A percentile compares a stretch with the other conserved stretches of the same genome.
Conservation (phyloP, 371 early-diverging fungal genomes). For the Apophysomyces variabilis region DNA sequence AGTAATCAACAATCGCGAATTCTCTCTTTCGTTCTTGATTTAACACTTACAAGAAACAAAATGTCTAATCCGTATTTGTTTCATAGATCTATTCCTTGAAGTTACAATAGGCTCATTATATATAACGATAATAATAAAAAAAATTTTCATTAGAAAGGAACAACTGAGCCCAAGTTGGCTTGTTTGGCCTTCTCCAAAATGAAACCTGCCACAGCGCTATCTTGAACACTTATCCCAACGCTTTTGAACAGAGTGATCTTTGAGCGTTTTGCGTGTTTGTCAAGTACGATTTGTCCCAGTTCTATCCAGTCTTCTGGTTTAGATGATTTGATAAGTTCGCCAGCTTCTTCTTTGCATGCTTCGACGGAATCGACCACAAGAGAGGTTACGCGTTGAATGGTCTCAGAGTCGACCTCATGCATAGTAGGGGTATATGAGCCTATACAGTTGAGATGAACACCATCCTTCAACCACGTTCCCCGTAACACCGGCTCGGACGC, state of each 20-base stretch:
- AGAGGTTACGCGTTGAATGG: conserved; percentile 39
- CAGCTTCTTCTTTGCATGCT: conserved; percentile 60
- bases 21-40: conserved; percentile 1
- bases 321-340: conserved; percentile 59
- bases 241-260: conserved; percentile 66
- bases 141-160: conserved; percentile 34
- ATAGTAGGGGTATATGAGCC: conserved; percentile 64
- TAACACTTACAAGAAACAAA: not conserved
- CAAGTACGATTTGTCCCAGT: conserved; percentile 44
- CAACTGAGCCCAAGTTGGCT: conserved; percentile 40
- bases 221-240: conserved; percentile 68
- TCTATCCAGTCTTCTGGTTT: conserved; percentile 45
- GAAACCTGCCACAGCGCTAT: conserved; percentile 60
- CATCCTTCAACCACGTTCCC: conserved; percentile 56
- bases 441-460: conserved; percentile 63
- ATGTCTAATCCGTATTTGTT: not conserved
- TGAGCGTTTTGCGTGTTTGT: conserved; percentile 12
- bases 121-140: conserved; percentile 6
- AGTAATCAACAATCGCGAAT: conserved; percentile 15
- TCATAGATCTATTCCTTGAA: not conserved
- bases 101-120: not conserved
- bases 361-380: conserved; percentile 58
- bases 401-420: conserved; percentile 63
- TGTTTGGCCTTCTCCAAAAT: conserved; percentile 53
- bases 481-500: conserved; percentile 50